phyloP scores from a whole-genome alignment of 1,139 yeast species.

The Blastobotrys serpentis region DNA sequence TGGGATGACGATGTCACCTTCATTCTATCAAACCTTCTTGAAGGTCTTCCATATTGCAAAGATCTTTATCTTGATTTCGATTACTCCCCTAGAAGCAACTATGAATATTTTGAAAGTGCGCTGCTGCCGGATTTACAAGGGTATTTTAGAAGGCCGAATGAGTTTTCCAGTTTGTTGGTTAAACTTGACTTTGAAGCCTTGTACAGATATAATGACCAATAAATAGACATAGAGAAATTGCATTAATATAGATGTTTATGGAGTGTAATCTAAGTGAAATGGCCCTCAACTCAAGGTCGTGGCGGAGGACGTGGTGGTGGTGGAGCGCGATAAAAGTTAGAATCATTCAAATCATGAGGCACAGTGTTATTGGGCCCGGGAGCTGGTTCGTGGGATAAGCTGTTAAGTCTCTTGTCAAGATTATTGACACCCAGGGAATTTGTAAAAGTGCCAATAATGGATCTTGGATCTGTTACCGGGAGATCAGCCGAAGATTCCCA shows the following conservation, averaged over 20 bases:
- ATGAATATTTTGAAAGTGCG: conserved; percentile 4
- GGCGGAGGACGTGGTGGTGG: conserved; percentile 10
- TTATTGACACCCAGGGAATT: conserved; percentile 18
- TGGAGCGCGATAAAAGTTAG: neutral
- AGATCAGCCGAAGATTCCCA: conserved; percentile 89
- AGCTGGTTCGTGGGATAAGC: conserved; percentile 3
- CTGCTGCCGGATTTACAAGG: conserved; percentile 4
- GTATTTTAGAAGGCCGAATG: conserved; percentile 1
- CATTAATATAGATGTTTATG: neutral
- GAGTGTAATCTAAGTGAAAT: neutral
- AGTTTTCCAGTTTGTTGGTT: conserved; percentile 4
- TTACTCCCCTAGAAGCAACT: conserved; percentile 5
- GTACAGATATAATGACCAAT: neutral
- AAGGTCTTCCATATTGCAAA: conserved; percentile 2
- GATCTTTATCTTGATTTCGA: conserved; percentile 4
- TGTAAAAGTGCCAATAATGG: conserved; percentile 33
- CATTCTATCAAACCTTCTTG: neutral
- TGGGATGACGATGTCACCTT: conserved; percentile 8
- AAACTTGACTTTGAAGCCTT: conserved; percentile 6
- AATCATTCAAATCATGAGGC: neutral
- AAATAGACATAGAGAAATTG: conserved; percentile 3
- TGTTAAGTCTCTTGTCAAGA: conserved; percentile 1
- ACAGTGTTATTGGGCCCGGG: neutral
- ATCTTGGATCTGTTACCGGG: conserved; percentile 28
- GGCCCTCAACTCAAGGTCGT: neutral